Evolutionary conservation across 768 basidiomycete species (phyloP).

Genomic region (Fomitopsis pulvina): DNA sequence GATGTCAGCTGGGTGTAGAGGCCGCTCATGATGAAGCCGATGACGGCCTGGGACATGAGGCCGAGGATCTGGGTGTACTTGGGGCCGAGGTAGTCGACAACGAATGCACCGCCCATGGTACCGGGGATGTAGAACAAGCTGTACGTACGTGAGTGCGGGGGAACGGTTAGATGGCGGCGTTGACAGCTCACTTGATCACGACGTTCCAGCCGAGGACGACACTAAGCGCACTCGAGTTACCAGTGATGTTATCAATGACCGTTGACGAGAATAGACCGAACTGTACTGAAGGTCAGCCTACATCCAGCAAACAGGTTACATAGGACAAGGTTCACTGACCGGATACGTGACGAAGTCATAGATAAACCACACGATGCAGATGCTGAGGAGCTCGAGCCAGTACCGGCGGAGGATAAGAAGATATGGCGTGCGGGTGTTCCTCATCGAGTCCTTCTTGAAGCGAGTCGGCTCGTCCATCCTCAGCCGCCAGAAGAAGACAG

Average conservation of each 20-base stretch:
- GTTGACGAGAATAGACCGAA: conserved; percentile 81
- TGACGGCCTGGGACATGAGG: conserved; percentile 57
- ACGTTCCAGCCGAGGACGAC: conserved; percentile 81
- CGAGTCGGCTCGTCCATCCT: conserved; percentile 75
- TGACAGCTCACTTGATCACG: conserved; percentile 79
- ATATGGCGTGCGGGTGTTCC: conserved; percentile 67
- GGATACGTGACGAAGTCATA: conserved; percentile 71
- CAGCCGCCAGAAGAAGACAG: conserved; percentile 83
- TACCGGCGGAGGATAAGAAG: conserved; percentile 73
- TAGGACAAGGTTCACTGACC: conserved; percentile 5
- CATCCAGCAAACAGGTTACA: not conserved
- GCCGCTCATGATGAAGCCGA: conserved; percentile 90
- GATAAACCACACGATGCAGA: conserved; percentile 79
- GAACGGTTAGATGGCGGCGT: conserved; percentile 8
- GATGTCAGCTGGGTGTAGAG: conserved; percentile 55
- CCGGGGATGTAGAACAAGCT: conserved; percentile 67
- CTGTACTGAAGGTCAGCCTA: conserved; percentile 24
- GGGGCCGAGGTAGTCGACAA: conserved; percentile 70
- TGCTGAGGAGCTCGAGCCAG: conserved; percentile 64
- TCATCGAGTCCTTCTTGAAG: conserved; percentile 78
- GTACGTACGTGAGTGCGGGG: no score
- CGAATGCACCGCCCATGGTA: conserved; percentile 66
- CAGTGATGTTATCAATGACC: conserved; percentile 61
- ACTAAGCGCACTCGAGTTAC: conserved; percentile 40
- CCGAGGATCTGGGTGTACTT: conserved; percentile 69